Evolutionary conservation across 2,329 filamentous ascomycete genomes (phyloP).

Genomic region (Colletotrichum brevisporum): DNA sequence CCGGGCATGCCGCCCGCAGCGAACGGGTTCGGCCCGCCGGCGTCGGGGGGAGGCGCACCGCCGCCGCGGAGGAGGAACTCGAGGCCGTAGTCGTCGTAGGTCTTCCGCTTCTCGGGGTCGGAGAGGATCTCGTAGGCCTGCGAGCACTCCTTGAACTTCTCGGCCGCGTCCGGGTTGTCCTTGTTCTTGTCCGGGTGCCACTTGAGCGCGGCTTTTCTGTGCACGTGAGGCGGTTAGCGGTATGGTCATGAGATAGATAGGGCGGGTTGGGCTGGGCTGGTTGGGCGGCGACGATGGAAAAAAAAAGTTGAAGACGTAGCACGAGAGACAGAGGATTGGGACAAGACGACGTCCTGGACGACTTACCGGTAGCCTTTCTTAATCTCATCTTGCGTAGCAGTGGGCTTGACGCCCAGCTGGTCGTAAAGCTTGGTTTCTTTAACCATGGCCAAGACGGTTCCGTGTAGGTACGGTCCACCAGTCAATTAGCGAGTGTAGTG

Average conservation of each 20-base stretch:
- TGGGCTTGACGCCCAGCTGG: slow-evolving; percentile 81
- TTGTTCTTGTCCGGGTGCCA: slow-evolving; percentile 99
- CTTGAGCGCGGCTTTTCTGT: slow-evolving; percentile 88
- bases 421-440: slow-evolving; percentile 98
- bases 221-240: slow-evolving; percentile 52
- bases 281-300: slow-evolving; percentile 19
- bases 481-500: slow-evolving; percentile 16
- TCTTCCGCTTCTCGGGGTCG: slow-evolving; percentile 95
- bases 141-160: slow-evolving; percentile 98
- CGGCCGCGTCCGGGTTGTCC: slow-evolving; percentile 84
- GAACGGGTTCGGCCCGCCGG: slow-evolving; percentile 72
- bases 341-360: not conserved
- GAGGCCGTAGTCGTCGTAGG: slow-evolving; percentile 94
- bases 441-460: slow-evolving; percentile 77
- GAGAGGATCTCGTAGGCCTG: slow-evolving; percentile 99
- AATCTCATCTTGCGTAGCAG: slow-evolving; percentile 91
- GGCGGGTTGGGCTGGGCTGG: slow-evolving; percentile 15
- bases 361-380: slow-evolving; percentile 93
- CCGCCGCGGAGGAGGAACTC: slow-evolving; percentile 92
- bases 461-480: slow-evolving; percentile 13
- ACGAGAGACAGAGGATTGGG: slow-evolving; percentile 22
- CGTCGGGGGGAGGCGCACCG: slow-evolving; percentile 73
- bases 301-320: slow-evolving; percentile 4
- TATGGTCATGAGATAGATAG: not conserved
- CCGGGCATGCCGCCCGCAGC: slow-evolving; percentile 68